Evolutionary conservation across 2,329 filamentous ascomycete genomes (phyloP).

Genomic region (Pestalotiopsis sp.): DNA sequence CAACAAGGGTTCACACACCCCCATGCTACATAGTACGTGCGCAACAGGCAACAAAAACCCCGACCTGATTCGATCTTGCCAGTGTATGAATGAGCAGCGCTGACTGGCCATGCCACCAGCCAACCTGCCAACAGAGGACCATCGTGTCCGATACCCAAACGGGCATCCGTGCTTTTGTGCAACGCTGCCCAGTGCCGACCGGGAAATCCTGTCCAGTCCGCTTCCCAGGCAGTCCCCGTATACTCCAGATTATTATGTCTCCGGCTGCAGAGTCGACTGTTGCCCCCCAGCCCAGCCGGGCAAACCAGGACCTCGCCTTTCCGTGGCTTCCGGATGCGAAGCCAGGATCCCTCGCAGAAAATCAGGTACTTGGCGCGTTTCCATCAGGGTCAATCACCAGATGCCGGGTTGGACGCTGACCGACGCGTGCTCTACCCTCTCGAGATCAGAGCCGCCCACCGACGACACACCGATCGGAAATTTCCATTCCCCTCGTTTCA

Average conservation of each 20-base stretch:
- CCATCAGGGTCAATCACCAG: not conserved
- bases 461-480: constrained; percentile 9
- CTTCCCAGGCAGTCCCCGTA: not conserved
- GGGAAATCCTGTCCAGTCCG: not conserved
- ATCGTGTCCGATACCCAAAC: not conserved
- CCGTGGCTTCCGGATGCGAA: constrained; percentile 12
- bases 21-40: not conserved
- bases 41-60: not conserved
- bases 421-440: constrained; percentile 2
- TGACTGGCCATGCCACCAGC: no score
- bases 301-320: not conserved
- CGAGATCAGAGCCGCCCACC: not conserved
- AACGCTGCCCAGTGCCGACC: constrained; percentile 6
- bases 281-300: not conserved
- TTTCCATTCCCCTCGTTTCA: not conserved
- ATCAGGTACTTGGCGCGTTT: not conserved
- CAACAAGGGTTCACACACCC: not conserved
- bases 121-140: not conserved
- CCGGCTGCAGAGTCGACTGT: not conserved
- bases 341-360: not conserved
- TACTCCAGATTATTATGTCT: not conserved
- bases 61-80: not conserved
- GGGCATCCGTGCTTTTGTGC: constrained; percentile 3
- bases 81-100: not conserved
- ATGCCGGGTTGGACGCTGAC: not conserved